Base-by-base conservation (phyloP, 192 early-diverging fungal species). In the Backusella sp. region DNA sequence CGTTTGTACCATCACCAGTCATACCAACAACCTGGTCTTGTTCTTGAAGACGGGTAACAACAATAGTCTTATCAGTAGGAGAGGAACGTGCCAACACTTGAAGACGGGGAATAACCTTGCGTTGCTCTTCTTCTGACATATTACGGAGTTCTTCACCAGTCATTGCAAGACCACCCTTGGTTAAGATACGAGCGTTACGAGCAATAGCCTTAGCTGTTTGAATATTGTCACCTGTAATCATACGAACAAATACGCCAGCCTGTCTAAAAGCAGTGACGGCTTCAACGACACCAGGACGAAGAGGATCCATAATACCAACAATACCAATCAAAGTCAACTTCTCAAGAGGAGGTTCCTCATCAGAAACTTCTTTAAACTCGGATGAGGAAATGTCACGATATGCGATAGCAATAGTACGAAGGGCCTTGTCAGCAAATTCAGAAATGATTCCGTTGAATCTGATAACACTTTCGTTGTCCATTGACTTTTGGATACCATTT, bases 201-300 rank as follows among this genome's bases (percentile, higher is more conserved):
- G 96, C 97, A 82, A 99, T 99, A 11, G 96, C 94, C 15, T 87
- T 86, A 9, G 97, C 97, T n/a, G 97, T 99, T 26, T 90, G 89
- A 32, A 95, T 83, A 86, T 96, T 88, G 87, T 97, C 90, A 75
- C 91, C 89, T 7, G 90, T 93, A 71, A 96, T 95, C 95, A 97
- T 97, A 62, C 95, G 91, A 23, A 97, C 94, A 70, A 88, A 86
- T 17, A 97, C 93, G 76, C 96, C 96, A 44, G 96, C 95, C 56
- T 84, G 83, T 73, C 90, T 88, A 80, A 95, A 97, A 62, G 80
- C 79, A 30, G 84, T 79, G 28, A 97, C 94, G 68, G 93, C 90
- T 81, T 92, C 87, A 8, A 88, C 84, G 14, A 95, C 94, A 71
- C 88, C 92, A 30, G 91, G 90, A 65, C 96, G 90, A 12, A 96